These are phyloP conservation scores for Alternaria sp. DNA, from an alignment of 2,329 filamentous ascomycete genomes.

Conservation along the genomic window DNA sequence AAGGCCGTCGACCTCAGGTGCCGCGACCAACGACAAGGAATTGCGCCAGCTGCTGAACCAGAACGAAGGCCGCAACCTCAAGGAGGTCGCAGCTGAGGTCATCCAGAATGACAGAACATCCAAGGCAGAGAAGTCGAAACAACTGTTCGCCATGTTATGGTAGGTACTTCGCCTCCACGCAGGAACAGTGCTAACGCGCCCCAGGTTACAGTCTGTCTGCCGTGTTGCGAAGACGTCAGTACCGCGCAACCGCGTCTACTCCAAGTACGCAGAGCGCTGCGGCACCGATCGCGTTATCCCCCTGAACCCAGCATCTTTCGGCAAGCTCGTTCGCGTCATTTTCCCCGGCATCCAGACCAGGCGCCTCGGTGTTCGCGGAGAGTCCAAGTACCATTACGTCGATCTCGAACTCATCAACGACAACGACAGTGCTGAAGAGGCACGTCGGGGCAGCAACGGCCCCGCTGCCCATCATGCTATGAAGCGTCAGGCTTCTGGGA, in stretches of 20 bases:
- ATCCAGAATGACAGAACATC: constrained; percentile 81
- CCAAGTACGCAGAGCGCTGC: constrained; percentile 91
- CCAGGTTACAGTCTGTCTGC: constrained; percentile 76
- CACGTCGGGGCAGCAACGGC: constrained; percentile 27
- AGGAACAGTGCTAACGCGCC: constrained; percentile 31
- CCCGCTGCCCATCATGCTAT: constrained; percentile 29
- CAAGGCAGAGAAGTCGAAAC: constrained; percentile 81
- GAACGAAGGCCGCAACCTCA: constrained; percentile 70
- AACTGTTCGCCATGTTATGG: constrained; percentile 90
- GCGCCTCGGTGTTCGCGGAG: constrained; percentile 87
- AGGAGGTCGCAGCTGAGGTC: constrained; percentile 76
- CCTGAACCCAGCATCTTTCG: constrained; percentile 95
- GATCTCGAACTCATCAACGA: constrained; percentile 60
- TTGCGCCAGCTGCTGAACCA: constrained; percentile 76
- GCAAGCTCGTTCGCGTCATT: constrained; percentile 93
- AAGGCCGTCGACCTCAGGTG: constrained; percentile 69
- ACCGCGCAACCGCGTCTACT: constrained; percentile 90
- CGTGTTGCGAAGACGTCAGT: constrained; percentile 80
- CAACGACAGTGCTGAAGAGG: constrained; percentile 35
- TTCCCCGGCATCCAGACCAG: constrained; percentile 95
- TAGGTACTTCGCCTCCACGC: constrained; percentile 51
- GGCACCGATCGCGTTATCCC: constrained; percentile 93
- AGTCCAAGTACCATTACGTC: constrained; percentile 97
- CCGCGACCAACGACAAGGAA: constrained; percentile 80
- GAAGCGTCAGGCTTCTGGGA: constrained; percentile 42